These are phyloP conservation scores for Speleostelium caveatum DNA, from an alignment of 78 protist species.

Conservation along the genomic window DNA sequence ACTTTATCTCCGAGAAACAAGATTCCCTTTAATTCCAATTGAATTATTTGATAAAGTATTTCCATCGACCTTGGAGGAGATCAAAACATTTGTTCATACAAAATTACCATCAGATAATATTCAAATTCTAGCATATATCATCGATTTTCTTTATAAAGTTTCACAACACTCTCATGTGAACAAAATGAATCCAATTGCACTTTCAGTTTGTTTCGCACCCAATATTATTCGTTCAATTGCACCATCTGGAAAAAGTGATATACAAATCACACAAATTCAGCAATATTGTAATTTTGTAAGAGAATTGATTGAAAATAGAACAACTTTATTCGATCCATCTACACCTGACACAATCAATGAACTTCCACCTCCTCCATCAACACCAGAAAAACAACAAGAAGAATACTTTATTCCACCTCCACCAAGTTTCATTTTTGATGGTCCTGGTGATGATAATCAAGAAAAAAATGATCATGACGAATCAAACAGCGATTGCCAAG, in stretches of 20 bases:
- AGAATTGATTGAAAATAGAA: slow-evolving; percentile 45
- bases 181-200: slow-evolving; percentile 63
- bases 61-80: slow-evolving; percentile 5
- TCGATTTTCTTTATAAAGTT: slow-evolving; percentile 40
- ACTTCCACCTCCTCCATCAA: background rate
- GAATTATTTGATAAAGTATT: slow-evolving; percentile 16
- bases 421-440: background rate
- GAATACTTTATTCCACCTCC: background rate
- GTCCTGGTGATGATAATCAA: background rate
- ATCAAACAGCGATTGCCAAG: background rate
- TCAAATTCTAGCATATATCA: background rate
- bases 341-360: slow-evolving; percentile 4
- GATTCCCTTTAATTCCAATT: slow-evolving; percentile 57
- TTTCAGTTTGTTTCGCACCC: slow-evolving; percentile 76
- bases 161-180: slow-evolving; percentile 6
- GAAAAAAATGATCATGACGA: background rate
- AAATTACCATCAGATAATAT: slow-evolving; percentile 61
- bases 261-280: slow-evolving; percentile 42
- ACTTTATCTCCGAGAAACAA: slow-evolving; percentile 57
- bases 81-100: slow-evolving; percentile 10
- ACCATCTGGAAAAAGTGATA: background rate
- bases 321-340: background rate
- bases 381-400: background rate
- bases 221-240: slow-evolving; percentile 18
- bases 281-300: slow-evolving; percentile 36